Evolutionary conservation across 1,284 basidiomycete genomes (phyloP), one percentile per base, ranked within the genome.

Genomic region (Sparassis latifolia): DNA sequence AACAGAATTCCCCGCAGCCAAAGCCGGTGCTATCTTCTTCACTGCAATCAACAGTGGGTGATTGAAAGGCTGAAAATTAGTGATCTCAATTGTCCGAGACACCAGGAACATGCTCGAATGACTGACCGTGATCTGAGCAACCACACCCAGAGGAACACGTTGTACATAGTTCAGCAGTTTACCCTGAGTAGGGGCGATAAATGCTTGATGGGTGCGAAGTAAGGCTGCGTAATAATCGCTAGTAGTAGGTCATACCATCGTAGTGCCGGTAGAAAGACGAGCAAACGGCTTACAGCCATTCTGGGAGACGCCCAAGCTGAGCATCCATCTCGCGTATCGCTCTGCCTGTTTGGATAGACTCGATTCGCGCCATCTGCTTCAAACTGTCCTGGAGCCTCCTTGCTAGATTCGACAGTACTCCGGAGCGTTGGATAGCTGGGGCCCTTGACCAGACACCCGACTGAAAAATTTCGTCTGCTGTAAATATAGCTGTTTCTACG

Each of bases 21-120:
- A 70, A 0, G 89, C 90, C 4, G 89, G 87, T 0, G 86, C 87
- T 52, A 92, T 83, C 67, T 92, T 92, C 73, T 92, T 92, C 46
- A 92, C 64, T 2, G 88, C 87, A 54, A 92, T 92, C 31, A 92
- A 64, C 10, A 92, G 69, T 2, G 89, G 89, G 59, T 91, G 86
- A 58, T 92, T 90, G 66, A 90, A 92, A 1, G 89, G 87, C 85
- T 89, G 55, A 2, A 30, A 20, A 20, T 20, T 20, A 20, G 6
- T 9, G 4, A 7, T 42, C 6, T 42, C 30, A 5, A 12, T 4
- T 2, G 40, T 6, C 20, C 20, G 20, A 20, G 20, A 20, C 20
- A 20, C 20, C 20, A 20, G 20, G 20, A 20, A 20, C 20, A 20
- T 20, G 20, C 20, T 20, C 31, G 27, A 10, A 28, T 3, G 27